Conservation (phyloP, 2,329 filamentous ascomycete genomes). For the Aspergillus sp. region DNA sequence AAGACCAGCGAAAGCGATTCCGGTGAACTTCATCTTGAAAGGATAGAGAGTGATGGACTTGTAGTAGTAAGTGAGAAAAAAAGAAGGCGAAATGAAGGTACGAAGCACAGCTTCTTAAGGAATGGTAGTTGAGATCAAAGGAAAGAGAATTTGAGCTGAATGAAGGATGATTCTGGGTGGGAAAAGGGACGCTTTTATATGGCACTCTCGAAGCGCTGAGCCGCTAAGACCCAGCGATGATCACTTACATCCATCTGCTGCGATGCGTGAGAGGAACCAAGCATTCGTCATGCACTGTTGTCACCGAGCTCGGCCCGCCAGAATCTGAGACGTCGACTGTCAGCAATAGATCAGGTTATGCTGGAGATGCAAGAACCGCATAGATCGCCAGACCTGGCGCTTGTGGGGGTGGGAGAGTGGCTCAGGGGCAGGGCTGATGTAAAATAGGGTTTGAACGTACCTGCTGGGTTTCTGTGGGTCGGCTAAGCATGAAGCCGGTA, state of each 20-base stretch:
- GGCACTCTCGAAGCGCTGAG: neutral
- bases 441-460: neutral
- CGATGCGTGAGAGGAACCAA: neutral
- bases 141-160: neutral
- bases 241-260: neutral
- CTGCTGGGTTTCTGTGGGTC: neutral
- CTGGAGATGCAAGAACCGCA: neutral
- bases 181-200: neutral
- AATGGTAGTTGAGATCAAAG: conserved; percentile 2
- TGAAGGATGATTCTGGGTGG: neutral
- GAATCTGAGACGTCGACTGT: conserved; percentile 7
- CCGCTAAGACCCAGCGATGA: neutral
- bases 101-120: conserved; percentile 2
- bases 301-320: neutral
- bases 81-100: neutral
- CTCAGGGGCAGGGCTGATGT: conserved; percentile 7
- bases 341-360: conserved; percentile 8
- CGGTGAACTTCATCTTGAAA: conserved; percentile 2
- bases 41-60: neutral
- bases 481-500: neutral
- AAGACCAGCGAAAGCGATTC: neutral
- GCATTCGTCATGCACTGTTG: conserved; percentile 2
- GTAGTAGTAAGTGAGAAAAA: neutral
- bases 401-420: neutral
- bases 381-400: neutral